Evolutionary conservation across 345 rosid genomes (phyloP).

Genomic region (Pistacia vera): DNA sequence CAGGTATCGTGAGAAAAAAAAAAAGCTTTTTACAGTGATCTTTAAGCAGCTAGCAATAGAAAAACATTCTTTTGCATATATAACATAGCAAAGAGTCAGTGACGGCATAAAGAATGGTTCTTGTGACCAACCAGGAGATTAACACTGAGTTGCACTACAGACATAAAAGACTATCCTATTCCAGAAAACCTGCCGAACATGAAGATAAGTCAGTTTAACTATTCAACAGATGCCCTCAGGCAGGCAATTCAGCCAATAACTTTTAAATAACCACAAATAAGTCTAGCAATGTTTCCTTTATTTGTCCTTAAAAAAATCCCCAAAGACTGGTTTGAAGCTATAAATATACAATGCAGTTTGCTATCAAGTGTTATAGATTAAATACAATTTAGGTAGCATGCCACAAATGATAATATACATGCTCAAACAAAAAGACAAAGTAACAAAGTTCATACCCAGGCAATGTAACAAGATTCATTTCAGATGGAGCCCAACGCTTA

Average conservation of each 20-base stretch:
- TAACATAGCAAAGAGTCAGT: not conserved
- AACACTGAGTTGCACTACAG: not conserved
- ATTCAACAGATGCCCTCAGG: too few species aligned
- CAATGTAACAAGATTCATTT: conserved; percentile 73
- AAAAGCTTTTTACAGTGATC: not conserved
- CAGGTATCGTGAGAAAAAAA: not conserved
- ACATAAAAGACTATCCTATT: not conserved
- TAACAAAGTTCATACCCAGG: conserved; percentile 68
- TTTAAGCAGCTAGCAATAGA: not conserved
- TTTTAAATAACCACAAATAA: too few species aligned
- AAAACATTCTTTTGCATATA: not conserved
- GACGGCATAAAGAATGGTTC: not conserved
- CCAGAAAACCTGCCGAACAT: not conserved
- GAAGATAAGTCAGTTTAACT: not conserved
- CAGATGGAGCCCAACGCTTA: conserved; percentile 93
- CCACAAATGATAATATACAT: not conserved
- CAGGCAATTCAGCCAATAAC: too few species aligned
- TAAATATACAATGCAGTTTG: not conserved
- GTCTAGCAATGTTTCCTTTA: too few species aligned
- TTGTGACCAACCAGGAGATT: not conserved
- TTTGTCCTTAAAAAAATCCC: not conserved
- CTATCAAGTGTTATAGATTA: not conserved
- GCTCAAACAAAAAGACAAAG: conserved; percentile 3
- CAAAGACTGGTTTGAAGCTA: not conserved
- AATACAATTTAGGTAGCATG: conserved; percentile 6